These are phyloP conservation scores for Flammula alnicola DNA, from an alignment of 1,284 basidiomycete genomes.

Conservation along the genomic window DNA sequence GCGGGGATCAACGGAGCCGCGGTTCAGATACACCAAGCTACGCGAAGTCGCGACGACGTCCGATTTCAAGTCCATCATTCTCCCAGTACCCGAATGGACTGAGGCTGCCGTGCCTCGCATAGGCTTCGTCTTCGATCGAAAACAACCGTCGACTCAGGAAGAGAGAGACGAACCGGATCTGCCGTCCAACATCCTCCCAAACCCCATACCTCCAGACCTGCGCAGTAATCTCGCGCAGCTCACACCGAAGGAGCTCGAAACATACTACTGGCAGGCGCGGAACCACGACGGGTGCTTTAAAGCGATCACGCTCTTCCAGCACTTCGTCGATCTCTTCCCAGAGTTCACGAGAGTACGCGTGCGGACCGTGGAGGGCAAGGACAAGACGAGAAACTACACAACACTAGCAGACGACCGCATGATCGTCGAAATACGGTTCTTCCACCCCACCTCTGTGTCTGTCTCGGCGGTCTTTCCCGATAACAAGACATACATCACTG, in stretches of 20 bases:
- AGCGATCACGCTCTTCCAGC: slow-evolving; percentile 31
- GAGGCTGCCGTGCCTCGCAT: slow-evolving; percentile 21
- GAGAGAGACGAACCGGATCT: slow-evolving; percentile 26
- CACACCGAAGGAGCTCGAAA: slow-evolving; percentile 29
- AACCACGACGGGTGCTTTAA: slow-evolving; percentile 34
- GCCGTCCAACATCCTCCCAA: slow-evolving; percentile 32
- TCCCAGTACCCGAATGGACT: slow-evolving; percentile 14
- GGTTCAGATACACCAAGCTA: slow-evolving; percentile 32
- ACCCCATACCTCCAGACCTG: slow-evolving; percentile 13
- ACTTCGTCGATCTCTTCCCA: slow-evolving; percentile 34
- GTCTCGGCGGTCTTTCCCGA: slow-evolving; percentile 23
- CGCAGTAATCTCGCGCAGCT: no score
- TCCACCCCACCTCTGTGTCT: slow-evolving; percentile 24
- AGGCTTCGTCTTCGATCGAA: slow-evolving; percentile 31
- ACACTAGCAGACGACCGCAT: slow-evolving; percentile 20
- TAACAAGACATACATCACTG: slow-evolving; percentile 25
- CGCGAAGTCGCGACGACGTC: slow-evolving; percentile 26
- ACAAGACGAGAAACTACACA: slow-evolving; percentile 20
- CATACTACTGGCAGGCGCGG: slow-evolving; percentile 35
- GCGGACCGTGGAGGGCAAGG: slow-evolving; percentile 24
- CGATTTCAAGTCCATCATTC: slow-evolving; percentile 23
- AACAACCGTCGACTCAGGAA: not conserved
- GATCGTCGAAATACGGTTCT: slow-evolving; percentile 30
- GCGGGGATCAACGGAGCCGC: slow-evolving; percentile 31
- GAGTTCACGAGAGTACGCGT: slow-evolving; percentile 27